Evolutionary conservation across 495 filamentous ascomycete species (phyloP), one percentile per base, ranked within the genome.

Genomic region (Podospora australis): DNA sequence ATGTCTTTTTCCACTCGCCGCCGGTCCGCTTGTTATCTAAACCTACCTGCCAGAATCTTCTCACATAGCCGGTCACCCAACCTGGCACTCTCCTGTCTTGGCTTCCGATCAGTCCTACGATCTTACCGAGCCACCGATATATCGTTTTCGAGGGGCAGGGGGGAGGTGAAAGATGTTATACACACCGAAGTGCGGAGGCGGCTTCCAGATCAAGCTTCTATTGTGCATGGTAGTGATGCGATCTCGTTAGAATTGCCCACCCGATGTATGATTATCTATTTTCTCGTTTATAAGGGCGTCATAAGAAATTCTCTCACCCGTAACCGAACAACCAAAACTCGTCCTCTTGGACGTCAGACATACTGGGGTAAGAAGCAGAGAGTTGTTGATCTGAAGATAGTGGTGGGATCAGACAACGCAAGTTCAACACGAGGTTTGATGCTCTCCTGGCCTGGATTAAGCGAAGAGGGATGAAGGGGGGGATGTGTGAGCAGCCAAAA

Each of bases 181-280:
- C 28, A 16, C 81, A 96, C 92, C 91, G 64, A 83, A 96, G 62
- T 95, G 86, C 42, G 94, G 92, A 40, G 92, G 94, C 20, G 92
- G 91, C 64, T 98, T 98, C 91, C 91, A 98, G 49, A 98, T 97
- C 64, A 98, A 72, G 52, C 88, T 95, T 67, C 91, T 97, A 49
- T 23, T 25, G 35, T 54, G 42, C 53, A 65, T n/a, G n/a, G n/a
- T n/a, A n/a, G n/a, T n/a, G n/a, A n/a, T n/a, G n/a, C n/a, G n/a
- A n/a, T n/a, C n/a, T n/a, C n/a, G n/a, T n/a, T n/a, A n/a, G n/a
- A n/a, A n/a, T n/a, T n/a, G n/a, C n/a, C n/a, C n/a, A n/a, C n/a
- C n/a, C n/a, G n/a, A n/a, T n/a, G n/a, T n/a, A n/a, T n/a, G n/a
- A n/a, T n/a, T n/a, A n/a, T n/a, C n/a, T n/a, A n/a, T n/a, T n/a